Conservation (phyloP, 2,329 filamentous ascomycete species). For the Leptographium radiaticola region DNA sequence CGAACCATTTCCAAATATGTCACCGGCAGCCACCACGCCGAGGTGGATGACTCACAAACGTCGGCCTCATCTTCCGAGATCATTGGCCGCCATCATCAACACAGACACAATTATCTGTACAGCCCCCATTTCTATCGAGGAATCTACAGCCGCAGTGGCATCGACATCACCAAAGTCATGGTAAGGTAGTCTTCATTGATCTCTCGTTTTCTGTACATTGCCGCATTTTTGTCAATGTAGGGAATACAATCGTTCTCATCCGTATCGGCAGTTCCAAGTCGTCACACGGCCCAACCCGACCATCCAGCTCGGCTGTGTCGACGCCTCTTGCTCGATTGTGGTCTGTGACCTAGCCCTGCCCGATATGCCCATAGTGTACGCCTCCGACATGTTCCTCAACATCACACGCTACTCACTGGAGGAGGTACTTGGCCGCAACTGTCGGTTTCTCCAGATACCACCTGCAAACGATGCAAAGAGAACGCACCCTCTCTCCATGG, state of each 20-base stretch:
- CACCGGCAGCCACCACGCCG: too few relatives aligned
- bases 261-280: slow-evolving; percentile 28
- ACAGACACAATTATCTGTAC: background rate
- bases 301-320: slow-evolving; percentile 69
- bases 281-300: slow-evolving; percentile 58
- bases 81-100: too few relatives aligned
- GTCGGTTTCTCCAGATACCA: slow-evolving; percentile 71
- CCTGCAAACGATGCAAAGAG: background rate
- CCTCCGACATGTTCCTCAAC: slow-evolving; percentile 64
- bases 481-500: background rate
- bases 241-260: too few relatives aligned
- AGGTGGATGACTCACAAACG: too few relatives aligned
- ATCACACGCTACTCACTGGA: slow-evolving; percentile 65
- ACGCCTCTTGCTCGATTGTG: slow-evolving; percentile 72
- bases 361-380: slow-evolving; percentile 73
- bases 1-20: too few relatives aligned
- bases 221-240: background rate
- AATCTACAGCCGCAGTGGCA: slow-evolving; percentile 40
- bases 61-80: too few relatives aligned
- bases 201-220: background rate
- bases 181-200: slow-evolving; percentile 18
- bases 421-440: slow-evolving; percentile 70
- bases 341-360: slow-evolving; percentile 65
- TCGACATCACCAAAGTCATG: slow-evolving; percentile 42
- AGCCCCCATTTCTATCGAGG: slow-evolving; percentile 38